Percentiles rank a stretch among this genome's conserved stretches.
Conservation (phyloP, 257 asterid genomes). For the Solanum pimpinellifolium region DNA sequence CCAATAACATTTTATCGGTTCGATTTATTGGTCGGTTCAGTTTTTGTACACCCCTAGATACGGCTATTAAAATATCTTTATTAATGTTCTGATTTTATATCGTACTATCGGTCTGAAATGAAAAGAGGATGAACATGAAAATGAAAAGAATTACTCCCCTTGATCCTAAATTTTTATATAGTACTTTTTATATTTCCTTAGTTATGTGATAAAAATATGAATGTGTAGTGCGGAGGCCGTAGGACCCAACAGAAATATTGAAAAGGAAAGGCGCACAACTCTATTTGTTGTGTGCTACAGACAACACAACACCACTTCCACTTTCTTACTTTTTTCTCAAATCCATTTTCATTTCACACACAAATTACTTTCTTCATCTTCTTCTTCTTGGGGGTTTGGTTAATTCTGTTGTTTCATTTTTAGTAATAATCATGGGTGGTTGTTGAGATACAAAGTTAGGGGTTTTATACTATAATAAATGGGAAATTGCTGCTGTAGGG, state of each 20-base stretch:
- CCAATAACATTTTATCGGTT: too few relatives aligned
- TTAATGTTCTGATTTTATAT: neutral
- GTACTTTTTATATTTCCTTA: too few relatives aligned
- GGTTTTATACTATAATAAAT: slow-evolving; percentile 13
- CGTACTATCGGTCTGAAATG: neutral
- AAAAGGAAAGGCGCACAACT: slow-evolving; percentile 14
- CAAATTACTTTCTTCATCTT: neutral
- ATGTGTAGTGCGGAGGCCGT: neutral
- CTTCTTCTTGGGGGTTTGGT: neutral
- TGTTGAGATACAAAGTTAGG: slow-evolving; percentile 13
- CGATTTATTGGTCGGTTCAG: too few relatives aligned
- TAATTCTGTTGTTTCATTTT: neutral
- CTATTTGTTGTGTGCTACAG: neutral
- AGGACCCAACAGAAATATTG: slow-evolving; percentile 1
- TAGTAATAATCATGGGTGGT: slow-evolving; percentile 5
- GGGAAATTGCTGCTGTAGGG: slow-evolving; percentile 67
- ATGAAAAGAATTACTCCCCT: neutral
- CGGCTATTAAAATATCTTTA: neutral
- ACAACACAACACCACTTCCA: slow-evolving; percentile 2
- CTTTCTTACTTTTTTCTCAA: slow-evolving; percentile 8
- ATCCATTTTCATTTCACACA: slow-evolving; percentile 1
- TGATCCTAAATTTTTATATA: too few relatives aligned
- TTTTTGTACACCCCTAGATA: too few relatives aligned
- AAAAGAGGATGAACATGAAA: neutral
- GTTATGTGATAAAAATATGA: neutral